A percentile compares a stretch with the other conserved stretches of the same genome.
Evolutionary conservation across 495 filamentous ascomycete species (phyloP).

Genomic region (Neurospora sublineolata): DNA sequence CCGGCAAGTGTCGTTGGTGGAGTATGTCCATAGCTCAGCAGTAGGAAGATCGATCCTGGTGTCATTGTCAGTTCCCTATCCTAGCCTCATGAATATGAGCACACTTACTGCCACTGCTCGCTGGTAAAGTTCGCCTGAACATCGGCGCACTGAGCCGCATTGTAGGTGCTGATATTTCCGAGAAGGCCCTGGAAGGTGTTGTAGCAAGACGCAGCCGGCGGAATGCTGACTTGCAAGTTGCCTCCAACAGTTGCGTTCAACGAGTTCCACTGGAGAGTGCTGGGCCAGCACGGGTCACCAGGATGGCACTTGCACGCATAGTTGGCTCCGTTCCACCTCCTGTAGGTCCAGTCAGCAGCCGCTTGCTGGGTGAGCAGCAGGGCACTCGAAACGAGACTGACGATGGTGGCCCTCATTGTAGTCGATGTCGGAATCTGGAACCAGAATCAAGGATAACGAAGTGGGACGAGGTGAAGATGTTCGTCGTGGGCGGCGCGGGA

Average conservation of each 20-base stretch:
- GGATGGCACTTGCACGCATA: conserved; percentile 36
- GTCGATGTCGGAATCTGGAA: background rate
- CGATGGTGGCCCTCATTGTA: conserved; percentile 10
- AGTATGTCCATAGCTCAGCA: conserved; percentile 35
- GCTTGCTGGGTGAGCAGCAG: conserved; percentile 9
- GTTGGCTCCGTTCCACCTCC: conserved; percentile 17
- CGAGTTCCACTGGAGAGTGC: conserved; percentile 16
- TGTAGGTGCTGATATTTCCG: conserved; percentile 26
- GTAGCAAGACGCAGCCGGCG: conserved; percentile 30
- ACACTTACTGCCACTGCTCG: conserved; percentile 29
- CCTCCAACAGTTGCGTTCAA: conserved; percentile 31
- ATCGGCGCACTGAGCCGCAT: conserved; percentile 25
- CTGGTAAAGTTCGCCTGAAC: conserved; percentile 22
- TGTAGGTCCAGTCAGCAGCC: conserved; percentile 12
- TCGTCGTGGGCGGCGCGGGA: background rate
- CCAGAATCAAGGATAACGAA: background rate
- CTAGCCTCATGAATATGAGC: background rate
- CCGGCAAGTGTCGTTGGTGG: conserved; percentile 36
- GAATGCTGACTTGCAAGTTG: conserved; percentile 26
- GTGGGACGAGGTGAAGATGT: background rate
- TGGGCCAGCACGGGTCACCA: conserved; percentile 34
- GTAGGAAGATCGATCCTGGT: conserved; percentile 27
- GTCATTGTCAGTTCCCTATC: conserved; percentile 2
- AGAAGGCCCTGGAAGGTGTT: conserved; percentile 28
- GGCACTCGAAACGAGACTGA: conserved; percentile 6